Percentiles rank a stretch among this genome's conserved stretches.
These are phyloP conservation scores for Ogataea methylovora DNA, from an alignment of 805 yeast species.

Conservation along the genomic window DNA sequence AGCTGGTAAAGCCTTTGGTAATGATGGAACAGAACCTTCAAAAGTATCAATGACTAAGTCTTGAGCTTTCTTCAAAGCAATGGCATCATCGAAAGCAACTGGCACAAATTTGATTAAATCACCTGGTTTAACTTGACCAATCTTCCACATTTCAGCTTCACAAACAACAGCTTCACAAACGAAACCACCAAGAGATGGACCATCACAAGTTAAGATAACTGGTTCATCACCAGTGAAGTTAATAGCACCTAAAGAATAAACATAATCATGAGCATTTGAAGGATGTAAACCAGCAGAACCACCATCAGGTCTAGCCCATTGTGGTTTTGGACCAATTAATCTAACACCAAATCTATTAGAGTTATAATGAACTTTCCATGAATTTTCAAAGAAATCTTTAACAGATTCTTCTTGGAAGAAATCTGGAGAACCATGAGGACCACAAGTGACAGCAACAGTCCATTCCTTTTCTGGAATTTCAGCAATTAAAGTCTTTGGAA, in stretches of 20 bases:
- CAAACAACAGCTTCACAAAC: slow-evolving; percentile 95
- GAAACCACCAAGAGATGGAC: slow-evolving; percentile 96
- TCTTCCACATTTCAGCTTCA: slow-evolving; percentile 96
- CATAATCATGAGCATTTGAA: slow-evolving; percentile 97
- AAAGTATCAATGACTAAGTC: slow-evolving; percentile 45
- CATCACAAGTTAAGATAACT: slow-evolving; percentile 93
- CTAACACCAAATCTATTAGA: slow-evolving; percentile 96
- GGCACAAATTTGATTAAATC: slow-evolving; percentile 79
- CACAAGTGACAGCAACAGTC: slow-evolving; percentile 90
- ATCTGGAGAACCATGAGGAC: slow-evolving; percentile 98
- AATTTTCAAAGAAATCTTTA: slow-evolving; percentile 61
- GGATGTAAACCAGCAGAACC: slow-evolving; percentile 99
- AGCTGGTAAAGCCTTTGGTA: slow-evolving; percentile 27
- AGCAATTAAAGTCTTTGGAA: slow-evolving; percentile 55
- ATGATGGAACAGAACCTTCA: slow-evolving; percentile 28
- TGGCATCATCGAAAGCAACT: slow-evolving; percentile 60
- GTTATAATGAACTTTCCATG: slow-evolving; percentile 95
- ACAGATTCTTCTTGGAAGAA: slow-evolving; percentile 76
- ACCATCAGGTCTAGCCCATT: slow-evolving; percentile 95
- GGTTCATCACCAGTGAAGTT: slow-evolving; percentile 99
- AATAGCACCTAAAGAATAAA: slow-evolving; percentile 91
- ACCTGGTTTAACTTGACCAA: slow-evolving; percentile 96
- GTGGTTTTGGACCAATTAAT: slow-evolving; percentile 90
- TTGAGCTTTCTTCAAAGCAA: slow-evolving; percentile 52
- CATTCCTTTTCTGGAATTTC: slow-evolving; percentile 47